Base-by-base conservation (phyloP, 2,329 filamentous ascomycete genomes). In the Alternaria sp. region DNA sequence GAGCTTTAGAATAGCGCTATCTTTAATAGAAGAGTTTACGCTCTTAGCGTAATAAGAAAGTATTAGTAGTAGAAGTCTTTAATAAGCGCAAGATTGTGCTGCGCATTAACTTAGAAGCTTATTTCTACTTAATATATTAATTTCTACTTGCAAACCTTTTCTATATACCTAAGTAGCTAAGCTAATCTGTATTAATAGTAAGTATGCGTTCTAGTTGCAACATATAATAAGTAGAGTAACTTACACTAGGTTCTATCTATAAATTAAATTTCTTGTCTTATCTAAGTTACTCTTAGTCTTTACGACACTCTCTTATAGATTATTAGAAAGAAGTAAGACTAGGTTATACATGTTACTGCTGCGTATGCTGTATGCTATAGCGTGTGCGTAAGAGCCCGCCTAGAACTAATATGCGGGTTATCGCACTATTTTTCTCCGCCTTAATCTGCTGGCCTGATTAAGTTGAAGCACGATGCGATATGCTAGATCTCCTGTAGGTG, bases 101-200 rank as follows among this genome's bases (percentile, higher is more conserved):
- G 63, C 87, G 4, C 44, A 60, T 71, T 65, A 72, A 76, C 79
- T 81, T 74, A 81, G 79, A 56, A 82, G 76, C 43, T 58, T 23
- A 75, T 72, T 62, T 69, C 71, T 10, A 61, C 63, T n/a, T 68
- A 70, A 45, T 87, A 84, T 86, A 91, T 89, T 32, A 92, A 75
- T 72, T 88, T 90, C 90, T 90, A 92, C 75, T 91, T 92, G 43
- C 88, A 85, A 0, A 91, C 88, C 1, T 78, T 83, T 40, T 86
- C 83, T 0, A 91, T 88, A 46, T 84, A 82, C 4, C 57, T 54
- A 13, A 73, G 62, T 25, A 73, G 63, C 50, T 70, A 63, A 53
- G 67, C 68, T 44, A 73, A 55, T 26, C 71, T 73, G 25, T 36
- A 12, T 59, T 15, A 1, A 50, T 46, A 43, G 67, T 26, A 67